Evolutionary conservation across 1,284 basidiomycete species (phyloP).

Genomic region (Cystobasidium sp.): DNA sequence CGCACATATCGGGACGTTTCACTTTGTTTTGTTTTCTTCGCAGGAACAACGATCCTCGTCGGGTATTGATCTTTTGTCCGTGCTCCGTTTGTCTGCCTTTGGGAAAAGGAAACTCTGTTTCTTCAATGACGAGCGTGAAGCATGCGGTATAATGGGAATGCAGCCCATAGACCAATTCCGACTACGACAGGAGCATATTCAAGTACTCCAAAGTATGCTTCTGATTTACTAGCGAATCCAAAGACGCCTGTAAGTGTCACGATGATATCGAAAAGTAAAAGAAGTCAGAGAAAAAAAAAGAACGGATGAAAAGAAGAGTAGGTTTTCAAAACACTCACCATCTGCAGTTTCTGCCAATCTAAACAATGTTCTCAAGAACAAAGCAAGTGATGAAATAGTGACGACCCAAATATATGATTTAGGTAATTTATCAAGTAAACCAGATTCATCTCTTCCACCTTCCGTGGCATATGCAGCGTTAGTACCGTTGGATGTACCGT

Average conservation of each 20-base stretch:
- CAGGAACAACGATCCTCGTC: no score
- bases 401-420: constrained; percentile 54
- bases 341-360: constrained; percentile 59
- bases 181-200: constrained; percentile 58
- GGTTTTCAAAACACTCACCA: constrained; percentile 49
- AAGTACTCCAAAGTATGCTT: constrained; percentile 57
- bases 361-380: constrained; percentile 58
- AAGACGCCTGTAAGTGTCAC: constrained; percentile 53
- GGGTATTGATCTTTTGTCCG: no score
- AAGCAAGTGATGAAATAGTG: constrained; percentile 52
- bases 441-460: constrained; percentile 1
- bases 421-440: constrained; percentile 40
- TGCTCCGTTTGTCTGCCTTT: no score
- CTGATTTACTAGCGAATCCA: constrained; percentile 55
- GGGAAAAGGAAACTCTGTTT: background rate
- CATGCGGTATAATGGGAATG: constrained; percentile 44
- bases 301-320: no score
- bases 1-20: no score
- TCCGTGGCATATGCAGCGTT: background rate
- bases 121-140: background rate
- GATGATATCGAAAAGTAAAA: background rate
- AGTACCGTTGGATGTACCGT: background rate
- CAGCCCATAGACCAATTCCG: constrained; percentile 55
- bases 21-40: no score
- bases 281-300: background rate